A percentile compares a stretch with the other conserved stretches of the same genome.
These are phyloP conservation scores for Didymella arachidicola DNA, from an alignment of 2,329 filamentous ascomycete species.

Conservation along the genomic window DNA sequence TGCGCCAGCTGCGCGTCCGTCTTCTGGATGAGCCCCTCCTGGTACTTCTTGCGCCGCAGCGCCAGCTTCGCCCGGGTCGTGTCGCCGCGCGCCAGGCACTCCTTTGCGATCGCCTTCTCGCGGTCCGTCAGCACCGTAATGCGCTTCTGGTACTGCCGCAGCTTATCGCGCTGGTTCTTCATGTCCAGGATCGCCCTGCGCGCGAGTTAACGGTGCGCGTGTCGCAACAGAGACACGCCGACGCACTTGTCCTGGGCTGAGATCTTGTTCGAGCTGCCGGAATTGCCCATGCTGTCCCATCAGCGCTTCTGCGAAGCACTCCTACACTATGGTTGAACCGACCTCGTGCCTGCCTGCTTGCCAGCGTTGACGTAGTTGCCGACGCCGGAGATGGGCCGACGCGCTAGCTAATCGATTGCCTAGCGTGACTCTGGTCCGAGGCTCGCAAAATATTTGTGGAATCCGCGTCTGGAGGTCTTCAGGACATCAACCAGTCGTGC, in stretches of 20 bases:
- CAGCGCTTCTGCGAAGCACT: conserved; percentile 11
- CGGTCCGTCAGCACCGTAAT: conserved; percentile 85
- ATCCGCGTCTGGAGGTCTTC: background rate
- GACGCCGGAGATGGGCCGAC: conserved; percentile 16
- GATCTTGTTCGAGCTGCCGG: conserved; percentile 69
- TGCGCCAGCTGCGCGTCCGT: conserved; percentile 95
- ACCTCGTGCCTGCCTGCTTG: conserved; percentile 31
- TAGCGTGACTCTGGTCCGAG: conserved; percentile 13
- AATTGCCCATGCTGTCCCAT: conserved; percentile 67
- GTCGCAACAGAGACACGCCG: background rate
- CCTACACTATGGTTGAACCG: no score
- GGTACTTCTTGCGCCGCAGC: conserved; percentile 94
- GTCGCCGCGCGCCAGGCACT: conserved; percentile 82
- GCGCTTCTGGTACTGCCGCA: conserved; percentile 93
- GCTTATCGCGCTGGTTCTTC: conserved; percentile 95
- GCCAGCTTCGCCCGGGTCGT: conserved; percentile 84
- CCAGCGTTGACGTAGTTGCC: conserved; percentile 34
- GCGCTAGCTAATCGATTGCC: conserved; percentile 45
- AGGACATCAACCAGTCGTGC: background rate
- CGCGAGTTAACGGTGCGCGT: conserved; percentile 15
- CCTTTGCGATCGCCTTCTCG: conserved; percentile 84
- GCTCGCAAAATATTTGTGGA: conserved; percentile 37
- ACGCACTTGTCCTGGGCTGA: conserved; percentile 85
- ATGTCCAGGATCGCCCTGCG: conserved; percentile 92
- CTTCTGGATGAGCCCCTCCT: conserved; percentile 85